Base-by-base conservation (phyloP, 1,139 yeast species). In the Yamadazyma membranifaciens region DNA sequence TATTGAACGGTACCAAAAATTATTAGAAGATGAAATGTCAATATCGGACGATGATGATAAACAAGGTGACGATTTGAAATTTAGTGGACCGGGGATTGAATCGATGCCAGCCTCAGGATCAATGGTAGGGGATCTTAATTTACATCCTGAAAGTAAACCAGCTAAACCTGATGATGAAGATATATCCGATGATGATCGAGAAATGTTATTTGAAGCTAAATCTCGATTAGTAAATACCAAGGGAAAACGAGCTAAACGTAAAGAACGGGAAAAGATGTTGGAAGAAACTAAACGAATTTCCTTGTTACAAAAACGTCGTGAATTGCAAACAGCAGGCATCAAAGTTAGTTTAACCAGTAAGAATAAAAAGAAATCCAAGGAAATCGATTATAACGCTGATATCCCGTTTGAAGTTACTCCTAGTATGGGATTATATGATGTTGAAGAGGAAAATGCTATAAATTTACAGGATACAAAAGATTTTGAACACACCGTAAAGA, bases 201-300 rank as follows among this genome's bases (percentile, higher is more conserved):
- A 92, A 58, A 89, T 92, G 97, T 64, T 92, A 9, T 81, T 91
- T 9, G 98, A 92, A 57, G 98, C 98, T 0, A 77, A 86, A 41
- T 96, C 97, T 1, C 75, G 98, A 51, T 66, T 92, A 49, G 88
- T 96, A 9, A 91, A 88, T 54, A 91, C 97, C 0, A 92, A 86
- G 58, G 98, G 98, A 46, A 89, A 91, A 53, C 92, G 92, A 62
- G 98, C 98, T 1, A 87, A 89, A 46, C 66, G 98, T 45, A 87
- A 91, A 57, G 88, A 86, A 3, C 71, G 98, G 42, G 98, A 92
- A 55, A 69, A 94, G 41, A 76, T 88, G 78, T 50, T 71, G 33
- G 87, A 82, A 38, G 91, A 85, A 55, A 82, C 87, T 43, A 77
- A 80, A 52, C 66, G 95, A 33, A 70, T 88, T 15, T 88, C 96